phyloP scores from a whole-genome alignment of 129 eudicot species.

The Lactuca sativa region DNA sequence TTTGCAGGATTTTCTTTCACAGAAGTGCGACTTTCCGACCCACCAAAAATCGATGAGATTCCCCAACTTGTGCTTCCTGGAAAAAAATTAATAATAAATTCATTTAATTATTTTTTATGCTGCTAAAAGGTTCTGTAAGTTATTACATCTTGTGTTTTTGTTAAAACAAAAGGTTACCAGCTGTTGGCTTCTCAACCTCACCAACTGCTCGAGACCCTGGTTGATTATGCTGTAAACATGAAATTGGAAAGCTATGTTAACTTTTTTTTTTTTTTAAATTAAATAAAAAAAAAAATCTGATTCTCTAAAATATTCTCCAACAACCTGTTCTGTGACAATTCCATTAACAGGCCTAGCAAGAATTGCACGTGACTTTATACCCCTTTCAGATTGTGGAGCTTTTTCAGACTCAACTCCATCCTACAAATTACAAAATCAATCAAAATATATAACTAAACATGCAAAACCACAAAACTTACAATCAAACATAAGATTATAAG shows the following conservation, averaged over 20 bases:
- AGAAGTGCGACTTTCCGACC: constrained; percentile 61
- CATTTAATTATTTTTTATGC: neutral
- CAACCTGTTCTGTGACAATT: constrained; percentile 75
- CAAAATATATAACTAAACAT: constrained; percentile 2
- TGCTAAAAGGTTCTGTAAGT: neutral
- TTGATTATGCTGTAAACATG: constrained; percentile 20
- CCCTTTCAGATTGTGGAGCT: constrained; percentile 69
- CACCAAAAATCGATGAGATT: constrained; percentile 87
- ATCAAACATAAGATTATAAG: neutral
- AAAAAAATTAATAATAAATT: neutral
- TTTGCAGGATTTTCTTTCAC: constrained; percentile 58
- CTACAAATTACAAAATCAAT: constrained; percentile 31
- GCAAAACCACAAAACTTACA: constrained; percentile 14
- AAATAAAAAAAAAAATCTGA: too few species aligned
- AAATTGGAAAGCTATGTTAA: neutral
- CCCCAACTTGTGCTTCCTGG: constrained; percentile 79
- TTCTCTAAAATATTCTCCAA: too few species aligned
- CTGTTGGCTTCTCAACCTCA: constrained; percentile 60
- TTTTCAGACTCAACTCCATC: constrained; percentile 75
- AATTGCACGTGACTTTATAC: constrained; percentile 72
- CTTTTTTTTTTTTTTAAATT: too few species aligned
- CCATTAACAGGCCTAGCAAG: constrained; percentile 80
- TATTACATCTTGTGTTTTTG: neutral
- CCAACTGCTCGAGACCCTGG: constrained; percentile 66
- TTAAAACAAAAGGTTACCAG: constrained; percentile 46